Evolutionary conservation across 2,329 filamentous ascomycete genomes (phyloP).

Genomic region (Alternaria sp.): DNA sequence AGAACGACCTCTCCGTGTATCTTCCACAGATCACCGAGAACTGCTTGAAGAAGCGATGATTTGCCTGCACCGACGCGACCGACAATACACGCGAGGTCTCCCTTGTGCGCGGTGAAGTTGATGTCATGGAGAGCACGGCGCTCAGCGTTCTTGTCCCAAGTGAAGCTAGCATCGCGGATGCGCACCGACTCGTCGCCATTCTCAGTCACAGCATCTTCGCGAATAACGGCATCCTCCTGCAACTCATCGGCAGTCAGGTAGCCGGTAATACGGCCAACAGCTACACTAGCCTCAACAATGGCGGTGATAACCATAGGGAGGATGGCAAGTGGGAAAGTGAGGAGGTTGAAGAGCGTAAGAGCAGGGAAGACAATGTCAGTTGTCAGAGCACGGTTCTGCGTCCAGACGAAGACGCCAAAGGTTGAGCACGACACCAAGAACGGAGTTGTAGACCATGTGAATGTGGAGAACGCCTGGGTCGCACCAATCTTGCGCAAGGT

Average conservation of each 20-base stretch:
- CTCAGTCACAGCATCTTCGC: conserved; percentile 73
- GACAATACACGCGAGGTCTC: conserved; percentile 90
- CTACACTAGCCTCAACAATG: conserved; percentile 94
- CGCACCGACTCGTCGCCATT: conserved; percentile 84
- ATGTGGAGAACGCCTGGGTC: conserved; percentile 91
- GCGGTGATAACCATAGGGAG: conserved; percentile 98
- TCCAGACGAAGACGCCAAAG: conserved; percentile 92
- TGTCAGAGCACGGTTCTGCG: conserved; percentile 78
- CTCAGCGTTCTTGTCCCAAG: conserved; percentile 86
- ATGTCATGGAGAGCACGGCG: conserved; percentile 77
- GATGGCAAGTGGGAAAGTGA: conserved; percentile 92
- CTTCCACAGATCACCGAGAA: conserved; percentile 93
- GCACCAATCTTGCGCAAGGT: conserved; percentile 96
- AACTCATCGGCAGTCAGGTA: conserved; percentile 90
- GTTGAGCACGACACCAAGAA: conserved; percentile 98
- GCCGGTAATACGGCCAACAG: conserved; percentile 80
- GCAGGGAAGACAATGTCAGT: conserved; percentile 97
- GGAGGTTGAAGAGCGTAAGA: conserved; percentile 88
- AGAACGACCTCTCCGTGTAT: conserved; percentile 81
- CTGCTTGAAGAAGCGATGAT: conserved; percentile 85
- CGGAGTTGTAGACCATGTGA: conserved; percentile 96
- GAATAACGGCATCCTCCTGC: conserved; percentile 79
- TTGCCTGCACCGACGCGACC: conserved; percentile 95
- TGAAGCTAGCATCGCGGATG: conserved; percentile 86
- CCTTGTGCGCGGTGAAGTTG: conserved; percentile 87